Evolutionary conservation across 2,329 filamentous ascomycete genomes (phyloP), one percentile per base, ranked within the genome.

Genomic region (Aspergillus hiratsukae): DNA sequence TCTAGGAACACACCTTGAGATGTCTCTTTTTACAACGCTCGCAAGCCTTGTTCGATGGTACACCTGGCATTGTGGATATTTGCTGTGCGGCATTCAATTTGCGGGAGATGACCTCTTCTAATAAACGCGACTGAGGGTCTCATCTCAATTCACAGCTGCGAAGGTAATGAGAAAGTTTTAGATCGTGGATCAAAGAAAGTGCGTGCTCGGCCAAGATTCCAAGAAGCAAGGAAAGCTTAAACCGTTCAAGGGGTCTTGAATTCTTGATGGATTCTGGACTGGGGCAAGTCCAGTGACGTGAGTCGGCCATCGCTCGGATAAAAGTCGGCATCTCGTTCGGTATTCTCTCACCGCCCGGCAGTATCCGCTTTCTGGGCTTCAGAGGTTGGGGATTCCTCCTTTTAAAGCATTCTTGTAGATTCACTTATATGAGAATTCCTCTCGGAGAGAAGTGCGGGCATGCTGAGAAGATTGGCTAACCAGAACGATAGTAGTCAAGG

Each of bases 21-120:
- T 74, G 72, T 37, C 69, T 65, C 57, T 73, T 74, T 53, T 74
- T 74, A 64, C 72, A 74, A 60, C 72, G 67, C 58, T 74, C 70
- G 52, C 72, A 74, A 29, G 71, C 69, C 56, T 72, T 74, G 56
- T 74, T 74, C 4, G 72, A 74, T 7, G 72, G 72, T 37, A 74
- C 72, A 21, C 72, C 72, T 14, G 72, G 72, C 72, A 74, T 74
- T 63, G 43, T 58, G 49, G 49, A 48, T 23, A 21, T 14, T 6
- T 23, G 10, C 21, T 23, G 1, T 25, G 46, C 41, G 46, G 10
- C 43, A 50, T 60, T 35, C 51, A 53, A 46, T 48, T 28, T 48
- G 48, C 17, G 52, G 52, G 49, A 43, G 29, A 52, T 48, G 46
- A 23, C 28, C 21, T 52, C 25, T 49, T n/a, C 9, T 25, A 23